Percentiles rank a stretch among this genome's conserved stretches.
Evolutionary conservation across 1,284 basidiomycete genomes (phyloP).

Genomic region (Sanghuangporus weigelae): DNA sequence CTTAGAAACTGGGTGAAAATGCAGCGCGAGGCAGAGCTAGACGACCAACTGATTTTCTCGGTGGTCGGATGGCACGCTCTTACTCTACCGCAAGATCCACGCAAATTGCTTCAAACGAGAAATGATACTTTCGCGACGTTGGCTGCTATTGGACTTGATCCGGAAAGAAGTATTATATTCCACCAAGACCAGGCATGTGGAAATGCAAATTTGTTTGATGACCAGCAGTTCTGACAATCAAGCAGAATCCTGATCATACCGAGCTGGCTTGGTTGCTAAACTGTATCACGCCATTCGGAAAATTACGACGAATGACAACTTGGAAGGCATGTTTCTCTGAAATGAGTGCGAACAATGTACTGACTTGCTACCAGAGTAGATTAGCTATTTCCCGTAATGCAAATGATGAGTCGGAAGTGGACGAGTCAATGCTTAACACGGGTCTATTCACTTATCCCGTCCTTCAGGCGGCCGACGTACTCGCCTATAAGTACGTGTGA

Average conservation of each 20-base stretch:
- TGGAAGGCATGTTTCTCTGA: constrained; percentile 69
- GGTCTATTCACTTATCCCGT: constrained; percentile 92
- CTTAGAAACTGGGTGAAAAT: constrained; percentile 84
- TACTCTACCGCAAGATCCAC: constrained; percentile 83
- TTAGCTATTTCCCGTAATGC: constrained; percentile 73
- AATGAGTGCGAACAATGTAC: not conserved
- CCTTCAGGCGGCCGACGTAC: constrained; percentile 90
- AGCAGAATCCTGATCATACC: constrained; percentile 76
- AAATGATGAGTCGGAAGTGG: constrained; percentile 67
- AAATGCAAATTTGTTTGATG: not conserved
- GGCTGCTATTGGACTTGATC: constrained; percentile 83
- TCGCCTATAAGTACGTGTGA: constrained; percentile 68
- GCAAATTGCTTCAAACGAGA: constrained; percentile 54
- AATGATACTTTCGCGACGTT: constrained; percentile 80
- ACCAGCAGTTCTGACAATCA: not conserved
- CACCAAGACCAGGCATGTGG: constrained; percentile 80
- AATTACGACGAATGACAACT: constrained; percentile 86
- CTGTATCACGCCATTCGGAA: constrained; percentile 81
- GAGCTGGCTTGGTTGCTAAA: constrained; percentile 92
- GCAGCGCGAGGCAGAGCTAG: constrained; percentile 52
- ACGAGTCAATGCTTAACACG: constrained; percentile 77
- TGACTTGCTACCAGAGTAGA: constrained; percentile 48
- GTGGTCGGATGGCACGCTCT: constrained; percentile 92
- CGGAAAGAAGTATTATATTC: constrained; percentile 72
- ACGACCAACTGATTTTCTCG: constrained; percentile 74